Evolutionary conservation across 306 rosid species (phyloP).

Genomic region (Heteromeles arbutifolia): DNA sequence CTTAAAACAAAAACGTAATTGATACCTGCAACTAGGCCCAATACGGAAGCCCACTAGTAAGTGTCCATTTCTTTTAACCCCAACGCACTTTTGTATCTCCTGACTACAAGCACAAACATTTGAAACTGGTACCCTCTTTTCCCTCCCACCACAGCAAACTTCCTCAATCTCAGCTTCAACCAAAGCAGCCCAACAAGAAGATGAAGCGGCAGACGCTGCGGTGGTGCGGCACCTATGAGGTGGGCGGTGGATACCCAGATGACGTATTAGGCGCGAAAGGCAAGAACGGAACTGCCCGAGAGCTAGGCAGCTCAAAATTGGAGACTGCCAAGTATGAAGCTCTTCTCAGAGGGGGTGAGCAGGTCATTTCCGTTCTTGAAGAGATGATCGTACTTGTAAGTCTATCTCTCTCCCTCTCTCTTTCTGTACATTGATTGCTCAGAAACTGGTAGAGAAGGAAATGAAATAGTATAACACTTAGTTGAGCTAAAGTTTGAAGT

Average conservation of each 20-base stretch:
- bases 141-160: neutral
- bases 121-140: neutral
- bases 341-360: constrained; percentile 84
- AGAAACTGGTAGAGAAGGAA: neutral
- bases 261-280: constrained; percentile 26
- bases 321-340: constrained; percentile 52
- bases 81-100: too few relatives aligned
- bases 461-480: neutral
- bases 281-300: neutral
- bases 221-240: constrained; percentile 43
- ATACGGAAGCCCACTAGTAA: too few relatives aligned
- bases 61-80: too few relatives aligned
- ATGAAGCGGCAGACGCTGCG: too few relatives aligned
- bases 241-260: constrained; percentile 66
- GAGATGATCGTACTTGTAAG: constrained; percentile 72
- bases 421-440: neutral
- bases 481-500: neutral
- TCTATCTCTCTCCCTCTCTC: neutral
- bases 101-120: too few relatives aligned
- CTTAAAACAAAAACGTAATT: too few relatives aligned
- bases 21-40: too few relatives aligned
- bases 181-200: constrained; percentile 16
- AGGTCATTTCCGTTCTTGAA: constrained; percentile 79
- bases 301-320: constrained; percentile 16
- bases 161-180: neutral